Base-by-base conservation (phyloP, 2,329 filamentous ascomycete genomes). In the Xylaria sp. region DNA sequence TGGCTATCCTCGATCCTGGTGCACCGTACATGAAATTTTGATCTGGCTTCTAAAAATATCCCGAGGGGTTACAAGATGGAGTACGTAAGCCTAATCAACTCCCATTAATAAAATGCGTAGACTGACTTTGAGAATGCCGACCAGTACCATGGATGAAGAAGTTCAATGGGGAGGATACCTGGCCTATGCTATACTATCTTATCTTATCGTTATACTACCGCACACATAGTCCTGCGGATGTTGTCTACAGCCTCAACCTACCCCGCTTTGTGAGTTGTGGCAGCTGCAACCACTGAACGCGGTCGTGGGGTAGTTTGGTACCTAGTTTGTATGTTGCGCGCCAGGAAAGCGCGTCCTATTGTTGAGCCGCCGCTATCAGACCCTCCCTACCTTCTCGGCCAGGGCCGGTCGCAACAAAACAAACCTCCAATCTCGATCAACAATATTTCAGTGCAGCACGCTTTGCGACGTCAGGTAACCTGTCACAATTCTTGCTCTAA, bases 251-350 rank as follows among this genome's bases (percentile, higher is more conserved):
- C 27, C 10, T 45, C 50, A 62, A 38, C 36, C 15, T 51, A 62
- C 63, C 58, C 59, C 63, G 66, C 58, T 63, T 56, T 39, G 25
- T 20, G 1, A 25, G 29, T 38, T 54, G 50, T 36, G 38, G 51
- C 29, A 47, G 54, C 73, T 75, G 73, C 73, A 74, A 76, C 68
- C 73, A 76, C 74, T 76, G 70, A 75, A 76, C 72, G 72, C 74
- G 74, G 70, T 73, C 38, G 63, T 36, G 49, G 49, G 59, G 49
- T 56, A 39, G 60, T 47, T 15, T 44, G 39, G 17, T 15, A 20
- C 4, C 17, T 45, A 20, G 44, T 5, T 25, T 13, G 44, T 11
- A 22, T 13, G 20, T 49, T 50, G 36, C 61, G 50, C 61, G 57
- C 60, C n/a, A 17, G 47, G 42, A 44, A 61, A 68, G 63, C 68